A percentile compares a stretch with the other conserved stretches of the same genome.
phyloP scores from a whole-genome alignment of 805 yeast species.

The Starmerella riodocensis region DNA sequence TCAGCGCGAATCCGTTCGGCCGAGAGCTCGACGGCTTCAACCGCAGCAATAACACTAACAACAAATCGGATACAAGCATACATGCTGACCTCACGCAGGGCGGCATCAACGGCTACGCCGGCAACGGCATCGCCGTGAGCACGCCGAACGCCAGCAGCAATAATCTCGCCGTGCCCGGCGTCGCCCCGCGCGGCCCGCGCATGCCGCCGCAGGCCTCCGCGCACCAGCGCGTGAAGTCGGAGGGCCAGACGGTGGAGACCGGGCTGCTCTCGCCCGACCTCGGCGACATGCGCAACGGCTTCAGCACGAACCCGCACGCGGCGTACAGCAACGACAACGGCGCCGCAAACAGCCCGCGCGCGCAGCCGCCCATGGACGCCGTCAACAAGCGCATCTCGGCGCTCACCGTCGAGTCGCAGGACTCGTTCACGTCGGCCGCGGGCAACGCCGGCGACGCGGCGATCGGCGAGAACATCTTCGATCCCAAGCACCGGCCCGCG shows the following conservation, averaged over 20 bases:
- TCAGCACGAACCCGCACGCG: not conserved
- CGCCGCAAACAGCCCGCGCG: not conserved
- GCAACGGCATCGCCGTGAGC: not conserved
- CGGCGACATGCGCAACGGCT: not conserved
- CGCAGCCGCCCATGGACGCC: not conserved
- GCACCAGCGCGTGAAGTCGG: slow-evolving; percentile 26
- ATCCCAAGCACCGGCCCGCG: slow-evolving; percentile 13
- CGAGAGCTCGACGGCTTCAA: no score
- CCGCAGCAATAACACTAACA: no score
- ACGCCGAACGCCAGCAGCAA: not conserved
- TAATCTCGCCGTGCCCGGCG: not conserved
- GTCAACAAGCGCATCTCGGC: slow-evolving; percentile 7
- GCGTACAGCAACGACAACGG: not conserved
- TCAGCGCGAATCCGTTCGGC: not conserved
- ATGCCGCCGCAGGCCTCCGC: not conserved
- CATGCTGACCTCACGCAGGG: no score
- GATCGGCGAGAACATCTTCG: slow-evolving; percentile 5
- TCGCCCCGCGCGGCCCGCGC: slow-evolving; percentile 5
- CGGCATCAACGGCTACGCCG: not conserved
- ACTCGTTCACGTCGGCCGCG: slow-evolving; percentile 22
- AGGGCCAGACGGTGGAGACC: slow-evolving; percentile 27
- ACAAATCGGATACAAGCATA: no score
- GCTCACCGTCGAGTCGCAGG: slow-evolving; percentile 15
- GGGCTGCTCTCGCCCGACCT: slow-evolving; percentile 16
- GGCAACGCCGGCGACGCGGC: not conserved